Evolutionary conservation across 176 grass and related monocot genomes (phyloP).

Genomic region (Ensete ventricosum): DNA sequence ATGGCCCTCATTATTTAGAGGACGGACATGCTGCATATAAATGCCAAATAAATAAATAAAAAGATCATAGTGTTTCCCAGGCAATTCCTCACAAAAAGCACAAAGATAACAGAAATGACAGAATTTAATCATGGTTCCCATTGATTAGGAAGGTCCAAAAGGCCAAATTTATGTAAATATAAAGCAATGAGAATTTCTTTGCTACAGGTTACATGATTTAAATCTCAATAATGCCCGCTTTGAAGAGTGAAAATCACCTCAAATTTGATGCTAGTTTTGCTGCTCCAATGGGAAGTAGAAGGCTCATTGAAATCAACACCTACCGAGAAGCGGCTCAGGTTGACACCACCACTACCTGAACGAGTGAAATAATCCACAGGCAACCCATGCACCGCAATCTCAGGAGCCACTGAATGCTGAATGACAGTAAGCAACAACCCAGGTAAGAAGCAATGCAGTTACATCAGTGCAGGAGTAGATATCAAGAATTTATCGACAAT

Average conservation of each 20-base stretch:
- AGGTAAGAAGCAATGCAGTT: slow-evolving; percentile 10
- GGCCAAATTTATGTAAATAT: background rate
- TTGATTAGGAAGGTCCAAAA: background rate
- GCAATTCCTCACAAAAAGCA: background rate
- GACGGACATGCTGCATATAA: slow-evolving; percentile 51
- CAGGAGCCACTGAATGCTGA: slow-evolving; percentile 87
- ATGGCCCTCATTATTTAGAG: slow-evolving; percentile 77
- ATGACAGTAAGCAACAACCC: slow-evolving; percentile 28
- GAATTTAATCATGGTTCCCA: background rate
- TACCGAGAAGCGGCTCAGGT: slow-evolving; percentile 61
- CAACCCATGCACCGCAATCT: slow-evolving; percentile 85
- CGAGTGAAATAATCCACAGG: slow-evolving; percentile 78
- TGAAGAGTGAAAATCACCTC: slow-evolving; percentile 39
- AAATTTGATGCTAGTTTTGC: slow-evolving; percentile 81
- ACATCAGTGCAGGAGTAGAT: background rate
- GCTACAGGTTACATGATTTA: background rate
- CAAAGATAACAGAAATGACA: slow-evolving; percentile 8
- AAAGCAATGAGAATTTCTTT: background rate
- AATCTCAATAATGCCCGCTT: slow-evolving; percentile 7
- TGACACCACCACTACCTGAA: slow-evolving; percentile 75
- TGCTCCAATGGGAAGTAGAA: slow-evolving; percentile 81
- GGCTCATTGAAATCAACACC: slow-evolving; percentile 87
- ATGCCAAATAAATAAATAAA: background rate
- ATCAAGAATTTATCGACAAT: background rate
- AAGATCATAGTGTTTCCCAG: background rate